Conservation (phyloP, 2,329 filamentous ascomycete species). For the Lasiodiplodia theobromae region DNA sequence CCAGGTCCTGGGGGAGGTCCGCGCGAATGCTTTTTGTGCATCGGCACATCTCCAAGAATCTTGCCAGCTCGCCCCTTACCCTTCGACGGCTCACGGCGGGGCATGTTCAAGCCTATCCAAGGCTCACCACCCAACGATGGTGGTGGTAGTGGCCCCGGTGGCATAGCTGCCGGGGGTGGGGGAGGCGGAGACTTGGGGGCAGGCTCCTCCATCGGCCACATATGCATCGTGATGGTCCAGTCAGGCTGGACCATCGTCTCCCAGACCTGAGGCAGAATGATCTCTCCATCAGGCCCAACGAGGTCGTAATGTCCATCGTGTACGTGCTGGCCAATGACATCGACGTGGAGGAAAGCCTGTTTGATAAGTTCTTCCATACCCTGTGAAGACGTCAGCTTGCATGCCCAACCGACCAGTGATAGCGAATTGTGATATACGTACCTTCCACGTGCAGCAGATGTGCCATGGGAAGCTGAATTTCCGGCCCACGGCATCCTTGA, state of each 20-base stretch:
- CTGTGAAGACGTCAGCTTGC: slow-evolving; percentile 36
- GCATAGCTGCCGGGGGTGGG: slow-evolving; percentile 16
- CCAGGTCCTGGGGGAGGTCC: slow-evolving; percentile 16
- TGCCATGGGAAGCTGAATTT: slow-evolving; percentile 94
- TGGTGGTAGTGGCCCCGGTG: background rate
- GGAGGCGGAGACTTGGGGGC: slow-evolving; percentile 26
- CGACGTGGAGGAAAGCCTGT: slow-evolving; percentile 57
- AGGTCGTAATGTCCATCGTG: slow-evolving; percentile 57
- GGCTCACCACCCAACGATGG: slow-evolving; percentile 8
- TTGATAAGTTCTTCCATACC: slow-evolving; percentile 59
- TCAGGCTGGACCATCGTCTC: slow-evolving; percentile 57
- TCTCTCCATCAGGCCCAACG: slow-evolving; percentile 56
- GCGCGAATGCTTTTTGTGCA: slow-evolving; percentile 29
- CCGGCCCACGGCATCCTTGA: slow-evolving; percentile 88
- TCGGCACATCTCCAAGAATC: slow-evolving; percentile 23
- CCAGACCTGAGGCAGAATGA: slow-evolving; percentile 59
- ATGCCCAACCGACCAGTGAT: background rate
- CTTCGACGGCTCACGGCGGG: slow-evolving; percentile 20
- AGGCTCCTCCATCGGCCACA: slow-evolving; percentile 56
- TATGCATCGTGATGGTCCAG: slow-evolving; percentile 58
- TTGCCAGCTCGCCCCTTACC: slow-evolving; percentile 15
- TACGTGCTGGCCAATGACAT: slow-evolving; percentile 54
- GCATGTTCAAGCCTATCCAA: slow-evolving; percentile 24
- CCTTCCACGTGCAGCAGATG: slow-evolving; percentile 82
- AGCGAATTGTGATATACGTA: slow-evolving; percentile 54